These are phyloP conservation scores for Hypoxylon sp. DNA, from an alignment of 2,329 filamentous ascomycete species.

Conservation along the genomic window DNA sequence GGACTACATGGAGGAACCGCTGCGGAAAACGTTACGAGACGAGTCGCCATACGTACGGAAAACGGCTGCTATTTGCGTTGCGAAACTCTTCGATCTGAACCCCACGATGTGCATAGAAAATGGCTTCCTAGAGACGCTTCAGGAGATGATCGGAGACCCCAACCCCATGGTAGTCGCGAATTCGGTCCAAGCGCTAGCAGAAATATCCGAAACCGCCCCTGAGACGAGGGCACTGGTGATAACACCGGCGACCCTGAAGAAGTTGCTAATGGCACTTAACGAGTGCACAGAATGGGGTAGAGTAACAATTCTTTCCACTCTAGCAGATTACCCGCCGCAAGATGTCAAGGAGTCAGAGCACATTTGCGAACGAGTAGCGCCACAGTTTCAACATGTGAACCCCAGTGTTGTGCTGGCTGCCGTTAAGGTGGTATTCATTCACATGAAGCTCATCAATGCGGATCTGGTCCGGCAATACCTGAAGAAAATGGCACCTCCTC, in stretches of 20 bases:
- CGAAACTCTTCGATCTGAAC: constrained; percentile 97
- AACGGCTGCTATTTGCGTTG: constrained; percentile 97
- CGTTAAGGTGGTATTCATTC: constrained; percentile 96
- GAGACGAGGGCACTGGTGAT: constrained; percentile 91
- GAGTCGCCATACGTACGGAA: constrained; percentile 99
- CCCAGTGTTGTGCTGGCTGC: constrained; percentile 97
- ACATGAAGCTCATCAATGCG: constrained; percentile 87
- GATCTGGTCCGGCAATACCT: constrained; percentile 88
- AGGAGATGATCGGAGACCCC: constrained; percentile 96
- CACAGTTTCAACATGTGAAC: constrained; percentile 98
- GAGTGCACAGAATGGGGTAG: constrained; percentile 99
- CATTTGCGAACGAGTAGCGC: constrained; percentile 95
- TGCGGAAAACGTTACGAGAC: constrained; percentile 95
- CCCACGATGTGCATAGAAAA: constrained; percentile 95
- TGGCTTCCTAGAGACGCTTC: constrained; percentile 91
- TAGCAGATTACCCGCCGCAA: constrained; percentile 88
- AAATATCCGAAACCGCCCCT: constrained; percentile 91
- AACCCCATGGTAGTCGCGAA: constrained; percentile 99
- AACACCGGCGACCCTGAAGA: constrained; percentile 87
- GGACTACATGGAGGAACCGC: constrained; percentile 98
- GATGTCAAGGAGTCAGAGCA: constrained; percentile 97
- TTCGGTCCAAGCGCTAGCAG: constrained; percentile 91
- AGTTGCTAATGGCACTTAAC: constrained; percentile 94
- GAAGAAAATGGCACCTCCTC: constrained; percentile 98
- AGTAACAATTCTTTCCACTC: constrained; percentile 90